Conservation (phyloP, 2,329 filamentous ascomycete genomes). For the Bipolaris oryzae region DNA sequence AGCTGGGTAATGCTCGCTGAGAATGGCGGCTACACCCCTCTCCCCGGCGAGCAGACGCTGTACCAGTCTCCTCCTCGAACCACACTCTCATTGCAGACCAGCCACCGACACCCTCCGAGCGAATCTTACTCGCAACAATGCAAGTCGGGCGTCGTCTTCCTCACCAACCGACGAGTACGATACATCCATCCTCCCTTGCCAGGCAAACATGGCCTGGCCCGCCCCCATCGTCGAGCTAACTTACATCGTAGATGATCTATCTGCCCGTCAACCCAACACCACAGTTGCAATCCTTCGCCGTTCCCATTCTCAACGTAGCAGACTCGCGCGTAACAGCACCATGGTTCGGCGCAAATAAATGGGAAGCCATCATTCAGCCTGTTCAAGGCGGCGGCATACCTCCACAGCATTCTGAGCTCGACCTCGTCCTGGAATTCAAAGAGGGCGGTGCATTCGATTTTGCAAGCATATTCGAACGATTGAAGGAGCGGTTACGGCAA, state of each 20-base stretch:
- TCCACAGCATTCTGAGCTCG: conserved; percentile 71
- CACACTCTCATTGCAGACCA: conserved; percentile 73
- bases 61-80: conserved; percentile 82
- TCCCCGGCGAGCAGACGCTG: conserved; percentile 82
- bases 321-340: conserved; percentile 87
- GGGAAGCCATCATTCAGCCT: conserved; percentile 79
- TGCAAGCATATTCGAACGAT: conserved; percentile 77
- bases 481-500: conserved; percentile 83
- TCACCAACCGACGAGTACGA: conserved; percentile 83
- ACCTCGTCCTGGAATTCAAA: conserved; percentile 86
- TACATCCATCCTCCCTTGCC: background rate
- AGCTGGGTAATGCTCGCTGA: conserved; percentile 94
- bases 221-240: conserved; percentile 7
- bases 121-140: conserved; percentile 72
- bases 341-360: conserved; percentile 92
- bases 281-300: conserved; percentile 83
- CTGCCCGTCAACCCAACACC: conserved; percentile 73
- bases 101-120: conserved; percentile 67
- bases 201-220: background rate
- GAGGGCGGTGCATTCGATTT: conserved; percentile 96
- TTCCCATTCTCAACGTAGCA: conserved; percentile 83
- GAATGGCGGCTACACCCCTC: conserved; percentile 74
- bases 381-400: conserved; percentile 85
- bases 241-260: conserved; percentile 75
- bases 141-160: conserved; percentile 75